Evolutionary conservation across 129 eudicot species (phyloP).

Genomic region (Flaveria brownii): DNA sequence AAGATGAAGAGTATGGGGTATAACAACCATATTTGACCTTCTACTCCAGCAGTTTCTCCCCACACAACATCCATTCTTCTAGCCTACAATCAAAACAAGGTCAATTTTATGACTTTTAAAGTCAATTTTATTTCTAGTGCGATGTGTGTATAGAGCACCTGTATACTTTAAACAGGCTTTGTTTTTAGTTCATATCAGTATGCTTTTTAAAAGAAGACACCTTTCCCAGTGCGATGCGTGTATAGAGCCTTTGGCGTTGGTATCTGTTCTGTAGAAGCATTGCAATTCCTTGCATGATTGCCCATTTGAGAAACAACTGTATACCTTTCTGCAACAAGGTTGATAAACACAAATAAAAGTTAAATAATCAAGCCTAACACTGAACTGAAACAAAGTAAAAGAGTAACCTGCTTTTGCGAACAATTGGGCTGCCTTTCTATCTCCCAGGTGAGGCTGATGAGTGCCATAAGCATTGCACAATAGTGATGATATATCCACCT

Average conservation of each 20-base stretch:
- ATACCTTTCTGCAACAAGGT: constrained; percentile 72
- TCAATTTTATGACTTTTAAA: not conserved
- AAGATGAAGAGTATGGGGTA: constrained; percentile 76
- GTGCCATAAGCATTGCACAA: constrained; percentile 95
- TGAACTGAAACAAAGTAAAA: not conserved
- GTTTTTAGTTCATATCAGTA: not conserved
- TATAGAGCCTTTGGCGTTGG: constrained; percentile 91
- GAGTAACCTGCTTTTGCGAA: constrained; percentile 70
- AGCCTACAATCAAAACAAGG: constrained; percentile 55
- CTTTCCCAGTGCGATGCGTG: constrained; percentile 96
- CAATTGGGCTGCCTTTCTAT: constrained; percentile 83
- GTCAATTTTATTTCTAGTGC: not conserved
- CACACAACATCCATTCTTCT: constrained; percentile 98
- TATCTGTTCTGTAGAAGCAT: constrained; percentile 93
- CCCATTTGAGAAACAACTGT: constrained; percentile 78
- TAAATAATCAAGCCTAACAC: not conserved
- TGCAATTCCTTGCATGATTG: constrained; percentile 97
- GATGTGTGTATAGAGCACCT: not conserved
- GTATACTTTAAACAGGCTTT: not conserved
- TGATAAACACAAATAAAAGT: not conserved
- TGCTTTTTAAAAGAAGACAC: constrained; percentile 26
- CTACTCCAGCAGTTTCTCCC: constrained; percentile 99
- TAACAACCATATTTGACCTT: constrained; percentile 77
- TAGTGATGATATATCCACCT: constrained; percentile 99
- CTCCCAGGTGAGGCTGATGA: constrained; percentile 98